Percentiles rank a stretch among this genome's conserved stretches.
Evolutionary conservation across 257 asterid species (phyloP).

Genomic region (Lithospermum erythrorhizon): DNA sequence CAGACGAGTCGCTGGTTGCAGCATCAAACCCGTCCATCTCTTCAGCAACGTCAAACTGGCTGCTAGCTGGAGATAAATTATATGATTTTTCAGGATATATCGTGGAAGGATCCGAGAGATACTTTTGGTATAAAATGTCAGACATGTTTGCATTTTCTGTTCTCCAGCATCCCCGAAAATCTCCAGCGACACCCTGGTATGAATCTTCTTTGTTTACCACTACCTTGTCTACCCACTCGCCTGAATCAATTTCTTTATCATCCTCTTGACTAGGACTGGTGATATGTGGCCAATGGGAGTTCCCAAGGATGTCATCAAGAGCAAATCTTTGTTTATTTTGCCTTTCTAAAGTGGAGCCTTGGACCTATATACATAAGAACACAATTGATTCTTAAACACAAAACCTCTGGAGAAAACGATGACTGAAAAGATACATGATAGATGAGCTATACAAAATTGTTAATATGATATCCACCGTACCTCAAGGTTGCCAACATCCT

Average conservation of each 20-base stretch:
- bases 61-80: constrained; percentile 29
- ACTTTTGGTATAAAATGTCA: constrained; percentile 37
- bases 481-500: constrained; percentile 82
- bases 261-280: constrained; percentile 42
- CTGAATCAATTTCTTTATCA: constrained; percentile 55
- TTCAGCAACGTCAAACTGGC: constrained; percentile 37
- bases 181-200: constrained; percentile 19
- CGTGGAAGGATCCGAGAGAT: constrained; percentile 40
- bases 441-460: no score
- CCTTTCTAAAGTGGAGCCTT: constrained; percentile 34
- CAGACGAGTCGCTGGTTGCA: constrained; percentile 84
- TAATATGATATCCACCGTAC: constrained; percentile 19
- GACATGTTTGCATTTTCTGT: constrained; percentile 32
- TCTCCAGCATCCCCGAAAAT: constrained; percentile 36
- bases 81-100: constrained; percentile 34
- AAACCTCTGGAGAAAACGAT: background rate
- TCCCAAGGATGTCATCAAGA: constrained; percentile 66
- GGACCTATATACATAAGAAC: constrained; percentile 27
- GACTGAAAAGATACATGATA: no score
- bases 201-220: constrained; percentile 87
- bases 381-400: background rate
- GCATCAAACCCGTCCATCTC: constrained; percentile 77
- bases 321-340: constrained; percentile 59
- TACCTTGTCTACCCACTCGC: constrained; percentile 94
- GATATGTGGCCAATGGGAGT: constrained; percentile 89